These are phyloP conservation scores for Hippophae tibetana DNA, from an alignment of 306 rosid species.

Conservation along the genomic window DNA sequence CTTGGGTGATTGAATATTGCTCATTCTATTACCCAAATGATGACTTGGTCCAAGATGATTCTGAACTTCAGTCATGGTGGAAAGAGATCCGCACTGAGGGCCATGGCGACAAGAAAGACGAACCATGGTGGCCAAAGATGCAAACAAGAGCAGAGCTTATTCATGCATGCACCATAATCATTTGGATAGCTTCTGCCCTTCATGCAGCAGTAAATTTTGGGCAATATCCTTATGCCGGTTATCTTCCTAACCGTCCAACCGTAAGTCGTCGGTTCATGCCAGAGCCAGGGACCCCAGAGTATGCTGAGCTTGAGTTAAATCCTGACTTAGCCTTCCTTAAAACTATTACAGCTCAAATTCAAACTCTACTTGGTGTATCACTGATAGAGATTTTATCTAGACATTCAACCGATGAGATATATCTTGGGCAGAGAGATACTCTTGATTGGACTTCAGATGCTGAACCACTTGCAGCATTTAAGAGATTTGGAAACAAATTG, in stretches of 20 bases:
- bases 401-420: conserved; percentile 80
- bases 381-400: conserved; percentile 70
- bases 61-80: conserved; percentile 79
- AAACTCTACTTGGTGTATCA: conserved; percentile 80
- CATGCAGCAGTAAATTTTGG: conserved; percentile 98
- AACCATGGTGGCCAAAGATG: conserved; percentile 82
- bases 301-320: conserved; percentile 46
- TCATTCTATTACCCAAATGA: conserved; percentile 47
- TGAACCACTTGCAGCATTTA: conserved; percentile 50
- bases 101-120: conserved; percentile 72
- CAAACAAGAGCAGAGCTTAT: conserved; percentile 45
- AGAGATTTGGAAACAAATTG: conserved; percentile 42
- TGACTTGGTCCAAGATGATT: conserved; percentile 37
- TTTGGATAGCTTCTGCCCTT: conserved; percentile 91
- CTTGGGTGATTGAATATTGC: conserved; percentile 74
- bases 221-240: conserved; percentile 88
- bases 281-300: conserved; percentile 71
- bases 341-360: conserved; percentile 84
- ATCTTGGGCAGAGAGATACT: conserved; percentile 72
- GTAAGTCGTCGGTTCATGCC: conserved; percentile 96
- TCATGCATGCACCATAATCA: conserved; percentile 60
- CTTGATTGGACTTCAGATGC: conserved; percentile 56
- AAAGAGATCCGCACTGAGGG: conserved; percentile 55
- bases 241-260: conserved; percentile 90
- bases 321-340: conserved; percentile 70